Percentiles rank a stretch among this genome's conserved stretches.
These are phyloP conservation scores for Cercospora canescens DNA, from an alignment of 2,329 filamentous ascomycete genomes.

Conservation along the genomic window DNA sequence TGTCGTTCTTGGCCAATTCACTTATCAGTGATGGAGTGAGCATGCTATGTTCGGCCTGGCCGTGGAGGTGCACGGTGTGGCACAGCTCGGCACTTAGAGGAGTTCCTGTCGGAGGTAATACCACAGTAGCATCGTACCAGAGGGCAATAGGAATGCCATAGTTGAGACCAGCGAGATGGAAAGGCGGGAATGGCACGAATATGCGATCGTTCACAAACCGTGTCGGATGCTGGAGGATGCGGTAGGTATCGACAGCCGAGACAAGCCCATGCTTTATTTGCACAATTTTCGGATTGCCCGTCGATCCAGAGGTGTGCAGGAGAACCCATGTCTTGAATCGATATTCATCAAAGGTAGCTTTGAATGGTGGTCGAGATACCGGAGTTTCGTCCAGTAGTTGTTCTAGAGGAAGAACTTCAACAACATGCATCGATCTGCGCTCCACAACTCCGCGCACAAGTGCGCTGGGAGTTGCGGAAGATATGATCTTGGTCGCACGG, in stretches of 20 bases:
- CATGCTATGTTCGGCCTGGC: neutral
- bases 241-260: slow-evolving; percentile 11
- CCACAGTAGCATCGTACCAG: slow-evolving; percentile 9
- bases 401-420: neutral
- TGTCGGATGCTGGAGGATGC: neutral
- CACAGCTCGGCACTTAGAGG: slow-evolving; percentile 4
- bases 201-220: slow-evolving; percentile 1
- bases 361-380: neutral
- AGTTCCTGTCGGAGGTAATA: slow-evolving; percentile 9
- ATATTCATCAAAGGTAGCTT: slow-evolving; percentile 5
- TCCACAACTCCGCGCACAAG: neutral
- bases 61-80: slow-evolving; percentile 7
- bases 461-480: neutral
- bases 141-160: neutral
- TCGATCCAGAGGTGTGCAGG: slow-evolving; percentile 19
- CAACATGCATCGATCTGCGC: neutral
- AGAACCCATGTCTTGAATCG: slow-evolving; percentile 13
- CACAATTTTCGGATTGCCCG: slow-evolving; percentile 19
- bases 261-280: slow-evolving; percentile 14
- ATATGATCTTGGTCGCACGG: neutral
- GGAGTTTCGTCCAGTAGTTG: neutral
- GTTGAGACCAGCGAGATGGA: slow-evolving; percentile 18
- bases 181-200: slow-evolving; percentile 11
- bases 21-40: slow-evolving; percentile 15
- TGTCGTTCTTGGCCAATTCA: slow-evolving; percentile 10